A percentile compares a stretch with the other conserved stretches of the same genome.
phyloP scores from a whole-genome alignment of 2,329 filamentous ascomycete species.

The Talaromyces sp. region DNA sequence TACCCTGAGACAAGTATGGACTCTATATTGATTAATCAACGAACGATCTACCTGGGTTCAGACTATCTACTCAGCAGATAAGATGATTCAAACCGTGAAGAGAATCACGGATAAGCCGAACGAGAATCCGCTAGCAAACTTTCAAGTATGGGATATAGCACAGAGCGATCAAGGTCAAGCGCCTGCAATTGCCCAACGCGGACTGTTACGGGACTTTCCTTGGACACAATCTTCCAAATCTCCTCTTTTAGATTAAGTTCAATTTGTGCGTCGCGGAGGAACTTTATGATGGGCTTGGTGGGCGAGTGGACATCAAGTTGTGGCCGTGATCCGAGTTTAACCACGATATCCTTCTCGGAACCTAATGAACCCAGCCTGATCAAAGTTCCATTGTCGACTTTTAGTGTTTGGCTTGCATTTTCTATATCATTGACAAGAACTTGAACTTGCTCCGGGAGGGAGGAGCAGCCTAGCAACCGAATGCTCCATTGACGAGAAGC shows the following conservation, averaged over 20 bases:
- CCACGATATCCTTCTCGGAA: not conserved
- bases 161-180: constrained; percentile 4
- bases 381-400: constrained; percentile 13
- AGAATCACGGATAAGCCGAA: not conserved
- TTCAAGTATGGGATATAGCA: constrained; percentile 6
- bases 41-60: not conserved
- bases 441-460: not conserved
- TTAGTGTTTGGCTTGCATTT: not conserved
- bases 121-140: constrained; percentile 9
- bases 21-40: not conserved
- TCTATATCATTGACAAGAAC: not conserved
- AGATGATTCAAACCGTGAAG: not conserved
- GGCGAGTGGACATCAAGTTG: constrained; percentile 13
- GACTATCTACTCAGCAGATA: too few species aligned
- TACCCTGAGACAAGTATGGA: not conserved
- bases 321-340: constrained; percentile 8
- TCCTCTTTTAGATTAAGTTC: constrained; percentile 13
- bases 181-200: constrained; percentile 8
- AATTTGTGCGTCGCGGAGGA: constrained; percentile 16
- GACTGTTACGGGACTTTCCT: not conserved
- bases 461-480: constrained; percentile 5
- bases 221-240: constrained; percentile 1
- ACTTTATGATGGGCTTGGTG: constrained; percentile 1
- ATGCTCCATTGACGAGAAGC: constrained; percentile 7
- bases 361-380: constrained; percentile 6